phyloP scores from a whole-genome alignment of 2,329 filamentous ascomycete species.

The Cladobotryum mycophilum region DNA sequence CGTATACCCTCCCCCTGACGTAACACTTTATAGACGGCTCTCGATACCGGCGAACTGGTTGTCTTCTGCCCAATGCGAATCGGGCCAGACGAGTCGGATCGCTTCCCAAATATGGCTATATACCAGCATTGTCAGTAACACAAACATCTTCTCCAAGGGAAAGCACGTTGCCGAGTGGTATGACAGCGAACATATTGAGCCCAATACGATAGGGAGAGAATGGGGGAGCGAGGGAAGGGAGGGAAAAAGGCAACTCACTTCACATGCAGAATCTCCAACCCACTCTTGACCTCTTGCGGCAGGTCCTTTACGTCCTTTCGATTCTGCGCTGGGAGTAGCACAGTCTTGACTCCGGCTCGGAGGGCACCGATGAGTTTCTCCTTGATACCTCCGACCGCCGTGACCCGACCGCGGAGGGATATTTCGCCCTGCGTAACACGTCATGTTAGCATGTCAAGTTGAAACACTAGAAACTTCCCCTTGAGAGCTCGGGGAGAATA shows the following conservation, averaged over 20 bases:
- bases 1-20: too few species aligned
- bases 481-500: neutral
- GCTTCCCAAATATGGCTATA: conserved; percentile 88
- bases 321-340: conserved; percentile 81
- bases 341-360: conserved; percentile 89
- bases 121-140: conserved; percentile 24
- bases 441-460: conserved; percentile 19
- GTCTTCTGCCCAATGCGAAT: conserved; percentile 75
- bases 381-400: conserved; percentile 95
- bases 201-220: neutral
- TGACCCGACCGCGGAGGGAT: conserved; percentile 79
- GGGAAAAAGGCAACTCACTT: conserved; percentile 44
- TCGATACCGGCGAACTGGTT: conserved; percentile 63
- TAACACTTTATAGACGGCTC: conserved; percentile 60
- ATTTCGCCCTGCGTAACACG: conserved; percentile 51
- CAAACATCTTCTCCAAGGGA: neutral
- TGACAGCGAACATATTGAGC: neutral
- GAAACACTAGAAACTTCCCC: conserved; percentile 15
- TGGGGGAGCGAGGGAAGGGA: conserved; percentile 13
- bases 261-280: conserved; percentile 83
- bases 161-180: neutral
- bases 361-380: conserved; percentile 96
- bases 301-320: conserved; percentile 88
- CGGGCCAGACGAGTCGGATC: conserved; percentile 85
- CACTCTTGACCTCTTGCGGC: conserved; percentile 80